Percentiles rank a stretch among this genome's conserved stretches.
phyloP scores from a whole-genome alignment of 2,329 filamentous ascomycete species.

The Apiospora aurea region DNA sequence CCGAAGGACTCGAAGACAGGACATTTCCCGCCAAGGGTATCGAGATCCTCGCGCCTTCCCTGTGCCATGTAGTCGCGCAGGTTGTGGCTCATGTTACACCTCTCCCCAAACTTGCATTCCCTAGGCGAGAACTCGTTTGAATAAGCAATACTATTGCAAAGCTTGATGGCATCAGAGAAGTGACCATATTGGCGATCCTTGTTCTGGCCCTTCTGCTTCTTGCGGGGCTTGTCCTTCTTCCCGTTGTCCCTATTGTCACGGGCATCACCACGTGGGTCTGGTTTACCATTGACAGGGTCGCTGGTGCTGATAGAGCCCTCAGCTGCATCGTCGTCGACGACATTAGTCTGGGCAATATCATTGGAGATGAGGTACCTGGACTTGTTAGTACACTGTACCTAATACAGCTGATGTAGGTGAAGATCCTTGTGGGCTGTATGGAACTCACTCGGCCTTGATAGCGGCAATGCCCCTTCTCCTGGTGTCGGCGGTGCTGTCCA shows the following conservation, averaged over 20 bases:
- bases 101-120: slow-evolving; percentile 78
- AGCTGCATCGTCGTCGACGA: slow-evolving; percentile 65
- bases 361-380: slow-evolving; percentile 44
- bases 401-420: slow-evolving; percentile 23
- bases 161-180: slow-evolving; percentile 76
- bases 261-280: slow-evolving; percentile 38
- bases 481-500: slow-evolving; percentile 42
- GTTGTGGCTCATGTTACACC: slow-evolving; percentile 84
- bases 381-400: background rate
- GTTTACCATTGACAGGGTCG: slow-evolving; percentile 61
- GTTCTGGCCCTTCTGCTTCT: slow-evolving; percentile 79
- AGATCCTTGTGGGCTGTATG: background rate
- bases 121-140: slow-evolving; percentile 82
- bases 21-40: slow-evolving; percentile 78
- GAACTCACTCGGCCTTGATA: slow-evolving; percentile 48
- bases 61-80: slow-evolving; percentile 84
- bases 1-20: slow-evolving; percentile 81
- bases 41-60: slow-evolving; percentile 81
- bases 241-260: slow-evolving; percentile 46
- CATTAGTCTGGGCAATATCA: slow-evolving; percentile 38
- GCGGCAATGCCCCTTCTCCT: slow-evolving; percentile 42
- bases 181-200: slow-evolving; percentile 81
- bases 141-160: slow-evolving; percentile 78
- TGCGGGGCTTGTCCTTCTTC: slow-evolving; percentile 58
- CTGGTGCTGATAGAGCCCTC: slow-evolving; percentile 63